Evolutionary conservation across 2,329 filamentous ascomycete species (phyloP).

Genomic region (Xylaria arbuscula): DNA sequence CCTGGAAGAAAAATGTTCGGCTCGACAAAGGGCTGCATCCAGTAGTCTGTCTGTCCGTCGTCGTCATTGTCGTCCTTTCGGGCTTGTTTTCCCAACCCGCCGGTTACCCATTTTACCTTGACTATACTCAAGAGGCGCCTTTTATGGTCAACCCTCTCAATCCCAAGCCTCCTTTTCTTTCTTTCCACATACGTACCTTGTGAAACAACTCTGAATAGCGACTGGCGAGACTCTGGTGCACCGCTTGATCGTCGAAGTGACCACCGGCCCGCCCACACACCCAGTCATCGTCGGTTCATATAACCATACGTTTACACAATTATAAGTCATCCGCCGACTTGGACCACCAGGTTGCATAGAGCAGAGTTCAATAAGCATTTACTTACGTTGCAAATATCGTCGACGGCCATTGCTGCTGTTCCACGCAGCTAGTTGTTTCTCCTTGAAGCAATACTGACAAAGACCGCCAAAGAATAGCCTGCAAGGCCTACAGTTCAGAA

Average conservation of each 20-base stretch:
- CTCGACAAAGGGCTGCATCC: conserved; percentile 45
- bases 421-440: conserved; percentile 21
- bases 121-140: conserved; percentile 26
- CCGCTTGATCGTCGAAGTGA: conserved; percentile 9
- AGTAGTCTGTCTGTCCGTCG: conserved; percentile 35
- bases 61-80: conserved; percentile 28
- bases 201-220: conserved; percentile 18
- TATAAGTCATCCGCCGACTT: conserved; percentile 14
- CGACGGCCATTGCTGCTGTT: conserved; percentile 4
- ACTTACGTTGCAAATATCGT: conserved; percentile 14
- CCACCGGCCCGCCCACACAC: not conserved
- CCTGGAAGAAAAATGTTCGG: conserved; percentile 33
- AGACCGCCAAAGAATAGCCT: conserved; percentile 41
- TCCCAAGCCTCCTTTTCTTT: conserved; percentile 11
- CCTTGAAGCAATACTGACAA: conserved; percentile 39
- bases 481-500: conserved; percentile 39
- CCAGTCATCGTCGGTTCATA: conserved; percentile 10
- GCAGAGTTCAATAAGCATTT: conserved; percentile 11
- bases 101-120: conserved; percentile 30
- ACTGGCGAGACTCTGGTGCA: conserved; percentile 11
- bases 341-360: conserved; percentile 13
- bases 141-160: conserved; percentile 13
- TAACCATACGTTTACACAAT: not conserved
- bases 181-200: conserved; percentile 29
- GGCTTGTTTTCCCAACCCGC: not conserved